A percentile compares a stretch with the other conserved stretches of the same genome.
Conservation (phyloP, 2,329 filamentous ascomycete genomes). For the Beauveria asiatica region DNA sequence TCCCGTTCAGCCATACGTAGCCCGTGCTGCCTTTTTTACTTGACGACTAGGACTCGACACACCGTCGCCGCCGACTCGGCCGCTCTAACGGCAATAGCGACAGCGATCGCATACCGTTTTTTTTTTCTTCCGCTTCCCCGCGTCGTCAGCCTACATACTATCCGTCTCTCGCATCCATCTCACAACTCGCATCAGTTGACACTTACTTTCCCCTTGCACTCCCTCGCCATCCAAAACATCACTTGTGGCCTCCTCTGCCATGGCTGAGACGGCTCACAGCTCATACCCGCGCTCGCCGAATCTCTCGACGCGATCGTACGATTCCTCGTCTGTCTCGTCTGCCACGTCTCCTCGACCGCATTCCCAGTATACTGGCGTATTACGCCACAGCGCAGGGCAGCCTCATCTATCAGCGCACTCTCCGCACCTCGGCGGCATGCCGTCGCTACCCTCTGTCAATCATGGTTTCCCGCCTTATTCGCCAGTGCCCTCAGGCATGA, state of each 20-base stretch:
- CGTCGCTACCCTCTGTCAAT: constrained; percentile 39
- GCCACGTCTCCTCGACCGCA: constrained; percentile 50
- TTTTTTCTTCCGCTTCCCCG: background rate
- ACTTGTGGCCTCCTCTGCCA: constrained; percentile 27
- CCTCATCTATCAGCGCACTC: constrained; percentile 33
- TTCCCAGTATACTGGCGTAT: constrained; percentile 42
- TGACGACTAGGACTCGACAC: background rate
- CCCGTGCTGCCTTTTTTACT: background rate
- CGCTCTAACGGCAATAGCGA: background rate
- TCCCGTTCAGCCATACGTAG: background rate
- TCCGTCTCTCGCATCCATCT: background rate
- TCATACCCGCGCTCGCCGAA: constrained; percentile 54
- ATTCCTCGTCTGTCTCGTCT: constrained; percentile 55
- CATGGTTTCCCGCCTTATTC: constrained; percentile 45
- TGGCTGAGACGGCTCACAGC: constrained; percentile 48
- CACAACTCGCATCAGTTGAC: constrained; percentile 10
- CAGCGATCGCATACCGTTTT: background rate
- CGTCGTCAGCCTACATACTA: background rate
- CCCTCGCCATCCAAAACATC: background rate
- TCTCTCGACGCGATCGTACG: constrained; percentile 52
- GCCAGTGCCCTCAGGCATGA: constrained; percentile 39
- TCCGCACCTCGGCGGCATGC: constrained; percentile 44
- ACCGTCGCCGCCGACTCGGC: background rate
- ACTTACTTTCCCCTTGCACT: constrained; percentile 6
- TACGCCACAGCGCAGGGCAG: constrained; percentile 43